These are phyloP conservation scores for Scheffersomyces stipitis DNA, from an alignment of 805 yeast species.

Conservation along the genomic window DNA sequence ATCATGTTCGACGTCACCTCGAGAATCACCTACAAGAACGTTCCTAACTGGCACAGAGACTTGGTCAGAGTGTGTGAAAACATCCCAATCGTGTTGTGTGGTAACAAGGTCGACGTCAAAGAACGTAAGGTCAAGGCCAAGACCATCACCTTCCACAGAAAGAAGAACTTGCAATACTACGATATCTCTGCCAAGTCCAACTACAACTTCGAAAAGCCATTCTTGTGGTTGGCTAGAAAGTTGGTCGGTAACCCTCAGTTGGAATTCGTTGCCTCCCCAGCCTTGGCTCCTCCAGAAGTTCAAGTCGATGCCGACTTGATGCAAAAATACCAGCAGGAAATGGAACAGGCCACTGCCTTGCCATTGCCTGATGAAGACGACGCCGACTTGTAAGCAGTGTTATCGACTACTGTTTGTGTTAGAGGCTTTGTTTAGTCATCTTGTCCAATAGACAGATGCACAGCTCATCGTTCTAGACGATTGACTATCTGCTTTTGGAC, in stretches of 20 bases:
- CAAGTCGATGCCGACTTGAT: conserved; percentile 93
- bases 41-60: conserved; percentile 99
- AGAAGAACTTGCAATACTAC: conserved; percentile 99
- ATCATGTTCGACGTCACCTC: conserved; percentile 99
- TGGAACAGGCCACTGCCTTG: conserved; percentile 98
- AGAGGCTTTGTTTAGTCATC: no score
- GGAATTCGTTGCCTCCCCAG: conserved; percentile 99
- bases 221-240: conserved; percentile 99
- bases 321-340: conserved; percentile 98
- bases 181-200: conserved; percentile 99
- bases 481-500: no score
- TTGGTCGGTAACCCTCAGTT: conserved; percentile 96
- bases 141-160: conserved; percentile 99
- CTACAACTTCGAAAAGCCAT: conserved; percentile 99
- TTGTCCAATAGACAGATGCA: no score
- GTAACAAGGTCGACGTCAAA: conserved; percentile 99
- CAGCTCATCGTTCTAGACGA: no score
- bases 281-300: conserved; percentile 99
- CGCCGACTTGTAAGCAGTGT: conserved; percentile 79
- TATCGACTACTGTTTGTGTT: no score
- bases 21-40: conserved; percentile 98
- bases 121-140: conserved; percentile 99
- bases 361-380: conserved; percentile 99
- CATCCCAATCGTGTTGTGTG: conserved; percentile 98
- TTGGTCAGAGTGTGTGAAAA: conserved; percentile 99